Evolutionary conservation across 164 flowering plant genomes (phyloP).

Genomic region (Hamamelis virginiana): DNA sequence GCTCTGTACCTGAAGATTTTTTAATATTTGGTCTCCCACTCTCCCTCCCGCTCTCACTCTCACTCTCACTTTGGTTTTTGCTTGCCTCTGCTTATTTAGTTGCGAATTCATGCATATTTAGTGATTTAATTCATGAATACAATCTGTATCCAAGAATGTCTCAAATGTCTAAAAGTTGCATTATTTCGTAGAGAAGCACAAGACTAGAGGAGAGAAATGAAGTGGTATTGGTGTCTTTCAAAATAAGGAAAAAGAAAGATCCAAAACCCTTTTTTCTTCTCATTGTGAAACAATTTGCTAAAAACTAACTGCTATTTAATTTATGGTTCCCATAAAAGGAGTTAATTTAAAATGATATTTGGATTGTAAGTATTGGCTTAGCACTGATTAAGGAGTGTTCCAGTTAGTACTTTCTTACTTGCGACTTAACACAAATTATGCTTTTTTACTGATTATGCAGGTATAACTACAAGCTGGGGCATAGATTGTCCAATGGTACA

Average conservation of each 20-base stretch:
- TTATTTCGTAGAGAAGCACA: not conserved
- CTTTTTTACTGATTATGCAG: conserved; percentile 29
- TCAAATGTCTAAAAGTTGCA: not conserved
- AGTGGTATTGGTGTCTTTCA: not conserved
- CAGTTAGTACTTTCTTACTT: not conserved
- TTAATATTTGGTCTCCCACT: not conserved
- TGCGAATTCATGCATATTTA: not conserved
- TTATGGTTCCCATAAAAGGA: not conserved
- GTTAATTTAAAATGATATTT: too few relatives aligned
- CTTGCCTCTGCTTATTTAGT: not conserved
- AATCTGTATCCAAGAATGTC: not conserved
- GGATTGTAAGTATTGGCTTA: not conserved
- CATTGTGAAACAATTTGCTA: not conserved
- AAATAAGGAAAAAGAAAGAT: not conserved
- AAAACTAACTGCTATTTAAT: not conserved
- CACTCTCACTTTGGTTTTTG: not conserved
- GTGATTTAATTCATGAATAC: not conserved
- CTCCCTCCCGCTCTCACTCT: not conserved
- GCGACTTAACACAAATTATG: not conserved
- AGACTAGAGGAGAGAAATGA: not conserved
- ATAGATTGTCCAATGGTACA: conserved; percentile 47
- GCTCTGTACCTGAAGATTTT: not conserved
- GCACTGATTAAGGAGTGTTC: not conserved
- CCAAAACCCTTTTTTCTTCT: not conserved
- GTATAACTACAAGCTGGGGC: conserved; percentile 65